Evolutionary conservation across 1,284 basidiomycete genomes (phyloP).

Genomic region (Trichosporon sp.): DNA sequence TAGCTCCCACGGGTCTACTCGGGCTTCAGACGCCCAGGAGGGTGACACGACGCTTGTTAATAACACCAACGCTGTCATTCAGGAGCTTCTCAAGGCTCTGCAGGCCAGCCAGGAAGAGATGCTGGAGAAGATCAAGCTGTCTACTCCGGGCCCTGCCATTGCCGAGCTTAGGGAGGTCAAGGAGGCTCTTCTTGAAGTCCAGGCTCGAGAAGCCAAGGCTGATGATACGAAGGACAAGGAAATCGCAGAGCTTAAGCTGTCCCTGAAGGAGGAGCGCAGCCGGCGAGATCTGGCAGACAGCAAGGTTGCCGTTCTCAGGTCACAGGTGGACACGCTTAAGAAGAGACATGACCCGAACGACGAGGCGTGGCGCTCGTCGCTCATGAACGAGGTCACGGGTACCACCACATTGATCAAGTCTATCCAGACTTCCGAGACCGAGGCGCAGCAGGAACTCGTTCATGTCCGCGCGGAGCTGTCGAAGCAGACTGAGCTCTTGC

Average conservation of each 20-base stretch:
- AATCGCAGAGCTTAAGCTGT: not conserved
- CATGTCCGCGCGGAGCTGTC: conserved; percentile 8
- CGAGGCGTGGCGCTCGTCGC: conserved; percentile 6
- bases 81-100: conserved; percentile 12
- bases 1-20: not conserved
- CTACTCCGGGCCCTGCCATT: not conserved
- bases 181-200: conserved; percentile 13
- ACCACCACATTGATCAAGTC: conserved; percentile 2
- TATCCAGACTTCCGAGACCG: conserved; percentile 7
- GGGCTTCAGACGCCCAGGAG: not conserved
- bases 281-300: not conserved
- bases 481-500: conserved; percentile 4
- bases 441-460: conserved; percentile 8
- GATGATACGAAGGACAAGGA: conserved; percentile 5
- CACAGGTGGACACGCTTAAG: not conserved
- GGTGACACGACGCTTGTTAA: not conserved
- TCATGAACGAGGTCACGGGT: conserved; percentile 8
- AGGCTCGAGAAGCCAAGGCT: not conserved
- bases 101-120: conserved; percentile 14
- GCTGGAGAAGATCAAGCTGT: conserved; percentile 13
- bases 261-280: not conserved
- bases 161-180: not conserved
- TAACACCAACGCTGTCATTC: not conserved
- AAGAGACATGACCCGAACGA: not conserved
- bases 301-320: not conserved